phyloP scores from a whole-genome alignment of 208 protist species.

The Leishmania lainsoni region DNA sequence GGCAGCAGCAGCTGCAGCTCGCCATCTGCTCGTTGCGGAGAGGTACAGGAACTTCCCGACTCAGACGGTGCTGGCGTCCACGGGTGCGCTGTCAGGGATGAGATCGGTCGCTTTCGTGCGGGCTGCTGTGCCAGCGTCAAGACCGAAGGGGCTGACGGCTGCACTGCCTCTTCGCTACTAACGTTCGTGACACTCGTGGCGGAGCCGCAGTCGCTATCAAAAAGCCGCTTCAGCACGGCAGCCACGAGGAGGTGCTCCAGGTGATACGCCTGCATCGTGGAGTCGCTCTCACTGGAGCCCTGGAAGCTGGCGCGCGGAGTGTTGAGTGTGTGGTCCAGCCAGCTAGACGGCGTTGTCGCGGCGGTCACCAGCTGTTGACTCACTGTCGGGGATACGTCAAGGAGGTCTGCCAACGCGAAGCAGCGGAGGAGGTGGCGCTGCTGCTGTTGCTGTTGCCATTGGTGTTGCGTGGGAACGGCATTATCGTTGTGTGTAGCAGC shows the following conservation, averaged over 20 bases:
- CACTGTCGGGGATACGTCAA: conserved; percentile 2
- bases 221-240: neutral
- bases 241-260: neutral
- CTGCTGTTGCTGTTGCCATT: neutral
- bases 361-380: neutral
- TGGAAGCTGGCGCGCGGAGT: neutral
- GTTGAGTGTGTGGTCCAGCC: neutral
- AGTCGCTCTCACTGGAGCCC: neutral
- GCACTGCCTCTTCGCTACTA: neutral
- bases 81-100: conserved; percentile 6
- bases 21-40: neutral
- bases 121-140: neutral
- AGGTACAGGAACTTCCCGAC: neutral
- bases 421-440: conserved; percentile 14
- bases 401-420: conserved; percentile 28
- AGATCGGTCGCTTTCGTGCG: neutral
- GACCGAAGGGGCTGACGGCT: neutral
- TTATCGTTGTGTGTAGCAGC: neutral
- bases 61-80: conserved; percentile 6
- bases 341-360: neutral
- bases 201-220: neutral
- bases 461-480: too few relatives aligned
- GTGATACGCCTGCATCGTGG: neutral
- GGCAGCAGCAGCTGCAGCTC: conserved; percentile 2
- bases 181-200: neutral